Base-by-base conservation (phyloP, 495 filamentous ascomycete species). In the Sordaria brevicollis region DNA sequence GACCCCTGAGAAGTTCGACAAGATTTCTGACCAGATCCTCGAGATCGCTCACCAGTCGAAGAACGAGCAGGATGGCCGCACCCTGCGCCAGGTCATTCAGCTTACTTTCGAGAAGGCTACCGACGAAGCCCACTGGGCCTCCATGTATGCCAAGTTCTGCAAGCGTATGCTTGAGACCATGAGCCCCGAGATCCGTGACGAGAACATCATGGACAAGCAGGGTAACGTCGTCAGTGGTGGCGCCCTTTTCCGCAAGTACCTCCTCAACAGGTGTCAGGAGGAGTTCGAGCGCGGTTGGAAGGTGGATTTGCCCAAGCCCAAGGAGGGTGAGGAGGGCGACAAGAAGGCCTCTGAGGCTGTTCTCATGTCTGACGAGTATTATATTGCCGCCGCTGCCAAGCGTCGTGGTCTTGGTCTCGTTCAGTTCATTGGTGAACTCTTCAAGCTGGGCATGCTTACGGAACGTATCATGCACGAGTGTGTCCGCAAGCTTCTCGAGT, bases 391-490 rank as follows among this genome's bases (percentile, higher is more conserved):
- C 39, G 94, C 94, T 71, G 94, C 95, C 68, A 99, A 99, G 85
- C 90, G 95, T 80, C 91, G 93, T 79, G 95, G 95, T 82, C 90
- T 99, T 71, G 95, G 95, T 88, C 86, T 99, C 67, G 93, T 99
- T 74, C 94, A 97, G 81, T 98, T 99, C 83, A 99, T 99, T 80
- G 95, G 95, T 83, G 95, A 99, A 79, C 89, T 99, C 39, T 99
- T 95, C 88, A 98, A 98, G 85, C 88, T 99, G 71, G 88, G 90
- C 75, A 99, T 99, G 95, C 87, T 99, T 80, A 99, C 95, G 65
- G 91, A 97, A 78, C 92, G 93, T 80, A 98, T 99, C 83, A 99
- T 99, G 95, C 96, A 98, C 83, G 93, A 97, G 83, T 99, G 95
- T 86, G 92, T 98, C 13, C 89, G 92, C 84, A 97, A 97, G 81